Percentiles rank a stretch among this genome's conserved stretches.
Evolutionary conservation across 108 stramenopile species (phyloP).

Genomic region (Fistulifera solaris): DNA sequence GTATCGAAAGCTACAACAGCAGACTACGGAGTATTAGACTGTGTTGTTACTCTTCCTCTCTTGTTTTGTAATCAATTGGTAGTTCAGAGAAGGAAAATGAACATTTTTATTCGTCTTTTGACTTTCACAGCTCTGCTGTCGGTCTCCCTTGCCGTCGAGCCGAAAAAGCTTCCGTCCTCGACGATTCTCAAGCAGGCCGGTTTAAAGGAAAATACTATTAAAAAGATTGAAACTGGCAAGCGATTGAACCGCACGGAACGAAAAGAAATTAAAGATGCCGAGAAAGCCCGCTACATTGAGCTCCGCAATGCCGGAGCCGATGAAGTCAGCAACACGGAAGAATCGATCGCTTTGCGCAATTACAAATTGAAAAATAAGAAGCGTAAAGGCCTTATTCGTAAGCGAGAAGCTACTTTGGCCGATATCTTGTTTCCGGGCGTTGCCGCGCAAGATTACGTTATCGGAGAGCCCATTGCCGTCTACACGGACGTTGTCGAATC

Average conservation of each 20-base stretch:
- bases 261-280: constrained; percentile 11
- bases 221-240: constrained; percentile 28
- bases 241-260: constrained; percentile 25
- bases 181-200: neutral
- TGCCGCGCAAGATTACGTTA: constrained; percentile 51
- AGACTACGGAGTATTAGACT: too few relatives aligned
- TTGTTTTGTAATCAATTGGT: too few relatives aligned
- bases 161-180: too few relatives aligned
- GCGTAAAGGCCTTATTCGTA: constrained; percentile 51
- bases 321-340: constrained; percentile 36
- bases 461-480: constrained; percentile 44
- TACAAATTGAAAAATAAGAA: constrained; percentile 63
- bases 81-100: too few relatives aligned
- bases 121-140: too few relatives aligned
- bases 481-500: constrained; percentile 67
- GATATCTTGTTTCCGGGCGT: constrained; percentile 73
- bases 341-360: constrained; percentile 28
- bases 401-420: constrained; percentile 42
- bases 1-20: too few relatives aligned
- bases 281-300: constrained; percentile 21
- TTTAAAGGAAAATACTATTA: constrained; percentile 17
- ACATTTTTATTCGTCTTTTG: too few relatives aligned
- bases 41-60: too few relatives aligned
- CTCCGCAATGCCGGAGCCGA: constrained; percentile 24
- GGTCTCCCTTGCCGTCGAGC: too few relatives aligned